Evolutionary conservation across 2,329 filamentous ascomycete genomes (phyloP).

Genomic region (Cladosporium halotolerans): DNA sequence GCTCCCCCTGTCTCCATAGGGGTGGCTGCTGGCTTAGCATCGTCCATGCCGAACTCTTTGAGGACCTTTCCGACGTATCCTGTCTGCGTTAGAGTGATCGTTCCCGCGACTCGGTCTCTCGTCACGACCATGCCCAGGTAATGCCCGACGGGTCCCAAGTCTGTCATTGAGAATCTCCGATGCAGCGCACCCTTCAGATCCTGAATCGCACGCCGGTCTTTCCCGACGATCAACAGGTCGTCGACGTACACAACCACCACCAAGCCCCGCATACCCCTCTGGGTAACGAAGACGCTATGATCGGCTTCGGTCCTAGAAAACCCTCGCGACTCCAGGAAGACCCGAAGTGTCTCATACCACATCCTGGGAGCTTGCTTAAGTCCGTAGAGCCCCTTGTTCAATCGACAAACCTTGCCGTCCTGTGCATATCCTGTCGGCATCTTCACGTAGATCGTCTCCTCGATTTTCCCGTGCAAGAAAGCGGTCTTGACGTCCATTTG

Average conservation of each 20-base stretch:
- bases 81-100: constrained; percentile 18
- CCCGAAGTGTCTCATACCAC: constrained; percentile 21
- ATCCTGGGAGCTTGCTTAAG: constrained; percentile 26
- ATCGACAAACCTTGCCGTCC: constrained; percentile 14
- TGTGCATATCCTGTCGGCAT: constrained; percentile 16
- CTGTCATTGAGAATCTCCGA: constrained; percentile 22
- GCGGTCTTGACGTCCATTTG: constrained; percentile 31
- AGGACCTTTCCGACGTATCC: constrained; percentile 22
- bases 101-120: constrained; percentile 10
- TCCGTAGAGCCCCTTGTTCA: constrained; percentile 27
- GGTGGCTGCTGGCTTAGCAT: constrained; percentile 7
- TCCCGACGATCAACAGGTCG: constrained; percentile 22
- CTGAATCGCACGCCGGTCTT: constrained; percentile 13
- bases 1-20: constrained; percentile 18
- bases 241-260: constrained; percentile 24
- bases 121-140: constrained; percentile 26
- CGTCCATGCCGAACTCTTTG: constrained; percentile 9
- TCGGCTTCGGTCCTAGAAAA: constrained; percentile 16
- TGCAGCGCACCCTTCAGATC: constrained; percentile 18
- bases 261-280: no score
- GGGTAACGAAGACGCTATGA: constrained; percentile 15
- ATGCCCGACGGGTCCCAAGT: constrained; percentile 18
- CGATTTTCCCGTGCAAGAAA: constrained; percentile 23
- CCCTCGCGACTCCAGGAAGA: constrained; percentile 16
- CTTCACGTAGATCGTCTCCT: constrained; percentile 25